Conservation (phyloP, 768 basidiomycete species). For the button mushroom (Agaricus bisporus) region DNA sequence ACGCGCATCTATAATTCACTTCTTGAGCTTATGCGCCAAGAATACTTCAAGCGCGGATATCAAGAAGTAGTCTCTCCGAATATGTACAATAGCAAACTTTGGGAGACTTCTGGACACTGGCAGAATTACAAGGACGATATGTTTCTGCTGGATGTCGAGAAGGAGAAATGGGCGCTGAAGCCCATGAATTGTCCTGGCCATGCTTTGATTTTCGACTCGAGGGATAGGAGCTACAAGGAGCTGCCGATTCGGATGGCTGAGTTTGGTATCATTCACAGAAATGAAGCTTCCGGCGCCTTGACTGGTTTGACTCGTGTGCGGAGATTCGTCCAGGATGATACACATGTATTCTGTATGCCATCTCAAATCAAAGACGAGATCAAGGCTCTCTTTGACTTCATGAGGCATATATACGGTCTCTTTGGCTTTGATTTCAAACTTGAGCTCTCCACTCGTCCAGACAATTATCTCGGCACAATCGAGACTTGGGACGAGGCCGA, state of each 20-base stretch:
- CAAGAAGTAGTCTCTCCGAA: constrained; percentile 98
- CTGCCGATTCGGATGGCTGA: constrained; percentile 97
- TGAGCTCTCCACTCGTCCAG: constrained; percentile 92
- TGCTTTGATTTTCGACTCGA: constrained; percentile 90
- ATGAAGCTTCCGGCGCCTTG: constrained; percentile 92
- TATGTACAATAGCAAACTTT: constrained; percentile 93
- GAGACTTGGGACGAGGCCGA: constrained; percentile 92
- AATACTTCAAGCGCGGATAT: constrained; percentile 95
- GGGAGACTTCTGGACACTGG: constrained; percentile 99
- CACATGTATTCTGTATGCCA: constrained; percentile 97
- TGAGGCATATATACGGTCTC: constrained; percentile 86
- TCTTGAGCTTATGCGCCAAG: constrained; percentile 86
- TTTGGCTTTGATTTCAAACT: constrained; percentile 95
- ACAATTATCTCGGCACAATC: constrained; percentile 85
- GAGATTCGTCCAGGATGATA: constrained; percentile 96
- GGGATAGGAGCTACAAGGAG: constrained; percentile 92
- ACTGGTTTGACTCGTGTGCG: constrained; percentile 91
- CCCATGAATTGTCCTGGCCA: constrained; percentile 99
- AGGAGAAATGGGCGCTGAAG: constrained; percentile 93
- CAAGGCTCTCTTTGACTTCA: constrained; percentile 84
- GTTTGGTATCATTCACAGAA: constrained; percentile 95
- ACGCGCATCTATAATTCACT: constrained; percentile 95
- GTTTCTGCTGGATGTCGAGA: constrained; percentile 92
- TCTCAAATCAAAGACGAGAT: constrained; percentile 90
- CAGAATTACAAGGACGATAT: constrained; percentile 97